Evolutionary conservation across 2,329 filamentous ascomycete species (phyloP), one percentile per base, ranked within the genome.

Genomic region (Pestalotiopsis sp.): DNA sequence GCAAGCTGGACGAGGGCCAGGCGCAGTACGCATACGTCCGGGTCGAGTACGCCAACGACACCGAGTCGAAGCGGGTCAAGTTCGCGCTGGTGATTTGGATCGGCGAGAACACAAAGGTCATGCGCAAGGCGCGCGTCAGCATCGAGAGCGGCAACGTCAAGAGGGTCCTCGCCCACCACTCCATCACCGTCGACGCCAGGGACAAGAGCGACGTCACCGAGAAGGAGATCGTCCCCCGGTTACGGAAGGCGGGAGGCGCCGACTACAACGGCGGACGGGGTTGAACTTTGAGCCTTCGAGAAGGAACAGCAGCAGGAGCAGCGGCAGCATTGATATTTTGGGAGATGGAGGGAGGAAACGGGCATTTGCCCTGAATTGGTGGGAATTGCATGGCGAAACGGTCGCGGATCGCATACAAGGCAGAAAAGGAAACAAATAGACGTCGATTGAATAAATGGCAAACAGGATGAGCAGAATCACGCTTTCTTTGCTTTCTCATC

Each of bases 1-100:
- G 74, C 39, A 79, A 82, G 71, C 82, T 92, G 12, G 88, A 90
- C 77, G 84, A 89, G 75, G 75, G 76, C 45, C 84, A 90, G 79
- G 90, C 90, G 67, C 88, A 90, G 78, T 92, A 91, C 81, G 90
- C 84, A 67, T 92, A 92, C 81, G 87, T 83, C 73, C 87, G 89
- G 38, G 82, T 91, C 77, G 89, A 92, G 82, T 89, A 92, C 78
- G 90, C 90, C 76, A 92, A 92, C 81, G 90, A 93, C 78, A 87
- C 87, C 72, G 91, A 93, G 82, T 88, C 85, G 80, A 90, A 83
- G 76, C 84, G 91, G 49, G 87, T 91, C 76, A 93, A 93, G 81
- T 92, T 92, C 76, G 86, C 83, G 63, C 83, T 93, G 63, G 81
- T 92, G 39, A 85, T 91, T 72, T 93, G 90, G 90, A 91, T 91